phyloP scores from a whole-genome alignment of 768 basidiomycete genomes.

The Phaeolepiota aurea region DNA sequence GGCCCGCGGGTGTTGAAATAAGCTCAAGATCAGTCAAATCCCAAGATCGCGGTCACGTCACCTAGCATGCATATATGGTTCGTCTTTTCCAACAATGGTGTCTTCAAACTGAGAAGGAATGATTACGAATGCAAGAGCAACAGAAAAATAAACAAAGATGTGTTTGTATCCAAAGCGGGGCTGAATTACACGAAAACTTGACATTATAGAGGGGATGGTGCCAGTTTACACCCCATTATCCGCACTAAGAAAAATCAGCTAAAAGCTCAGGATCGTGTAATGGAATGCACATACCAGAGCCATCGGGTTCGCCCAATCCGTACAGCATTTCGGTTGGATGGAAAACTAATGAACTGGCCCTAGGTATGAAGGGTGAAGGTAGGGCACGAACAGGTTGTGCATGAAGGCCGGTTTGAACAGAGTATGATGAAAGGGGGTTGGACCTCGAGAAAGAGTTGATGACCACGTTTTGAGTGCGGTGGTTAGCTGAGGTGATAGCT shows the following conservation, averaged over 20 bases:
- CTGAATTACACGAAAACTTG: too few relatives aligned
- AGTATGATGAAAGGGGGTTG: constrained; percentile 33
- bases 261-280: constrained; percentile 2
- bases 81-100: too few relatives aligned
- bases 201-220: too few relatives aligned
- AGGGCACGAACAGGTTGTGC: constrained; percentile 45
- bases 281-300: constrained; percentile 33
- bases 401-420: constrained; percentile 45
- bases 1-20: too few relatives aligned
- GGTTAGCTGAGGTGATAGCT: constrained; percentile 48
- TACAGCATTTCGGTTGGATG: constrained; percentile 86
- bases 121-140: too few relatives aligned
- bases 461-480: constrained; percentile 56
- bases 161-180: too few relatives aligned
- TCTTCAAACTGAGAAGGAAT: too few relatives aligned
- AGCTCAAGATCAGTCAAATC: too few relatives aligned
- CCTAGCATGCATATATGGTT: too few relatives aligned
- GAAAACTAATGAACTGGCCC: constrained; percentile 61
- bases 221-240: constrained; percentile 50
- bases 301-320: constrained; percentile 66
- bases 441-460: constrained; percentile 47
- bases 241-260: constrained; percentile 24
- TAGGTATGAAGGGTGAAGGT: constrained; percentile 53
- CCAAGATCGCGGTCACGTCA: too few relatives aligned
- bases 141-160: too few relatives aligned